Conservation (phyloP, 129 eudicot genomes). For the Scalesia atractyloides region DNA sequence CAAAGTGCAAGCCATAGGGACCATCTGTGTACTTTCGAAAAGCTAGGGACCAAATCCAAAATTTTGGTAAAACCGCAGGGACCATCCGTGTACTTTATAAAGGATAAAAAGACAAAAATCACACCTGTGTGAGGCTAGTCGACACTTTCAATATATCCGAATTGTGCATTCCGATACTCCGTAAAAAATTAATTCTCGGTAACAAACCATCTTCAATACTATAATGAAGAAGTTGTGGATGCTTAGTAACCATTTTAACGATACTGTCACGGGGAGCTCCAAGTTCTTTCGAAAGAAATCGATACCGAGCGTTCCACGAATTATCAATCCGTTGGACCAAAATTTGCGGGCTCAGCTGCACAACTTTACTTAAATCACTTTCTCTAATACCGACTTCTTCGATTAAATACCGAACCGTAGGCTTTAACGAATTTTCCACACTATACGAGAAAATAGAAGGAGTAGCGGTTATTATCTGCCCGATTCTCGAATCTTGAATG, state of each 20-base stretch:
- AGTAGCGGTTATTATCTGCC: conserved; percentile 81
- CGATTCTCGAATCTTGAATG: conserved; percentile 81
- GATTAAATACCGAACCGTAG: conserved; percentile 79
- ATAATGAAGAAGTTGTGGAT: conserved; percentile 94
- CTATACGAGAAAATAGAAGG: conserved; percentile 89
- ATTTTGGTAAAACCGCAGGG: too few species aligned
- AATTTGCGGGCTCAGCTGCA: conserved; percentile 92
- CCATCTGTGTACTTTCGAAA: too few species aligned
- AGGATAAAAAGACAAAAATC: conserved; percentile 8
- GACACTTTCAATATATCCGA: conserved; percentile 78
- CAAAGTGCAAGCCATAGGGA: too few species aligned
- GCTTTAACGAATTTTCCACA: conserved; percentile 84
- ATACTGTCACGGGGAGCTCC: conserved; percentile 84
- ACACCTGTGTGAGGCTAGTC: conserved; percentile 91
- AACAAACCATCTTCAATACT: conserved; percentile 88
- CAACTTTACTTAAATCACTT: conserved; percentile 82
- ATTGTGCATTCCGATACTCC: conserved; percentile 91
- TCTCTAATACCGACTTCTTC: conserved; percentile 90
- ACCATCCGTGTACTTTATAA: too few species aligned
- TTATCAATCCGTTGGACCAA: conserved; percentile 80
- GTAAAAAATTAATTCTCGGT: conserved; percentile 81
- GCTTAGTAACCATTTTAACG: conserved; percentile 91
- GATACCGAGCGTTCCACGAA: conserved; percentile 75
- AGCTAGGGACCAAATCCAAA: too few species aligned
- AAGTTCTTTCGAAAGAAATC: conserved; percentile 73